Base-by-base conservation (phyloP, 371 early-diverging fungal species). In the Zychaea mexicana region DNA sequence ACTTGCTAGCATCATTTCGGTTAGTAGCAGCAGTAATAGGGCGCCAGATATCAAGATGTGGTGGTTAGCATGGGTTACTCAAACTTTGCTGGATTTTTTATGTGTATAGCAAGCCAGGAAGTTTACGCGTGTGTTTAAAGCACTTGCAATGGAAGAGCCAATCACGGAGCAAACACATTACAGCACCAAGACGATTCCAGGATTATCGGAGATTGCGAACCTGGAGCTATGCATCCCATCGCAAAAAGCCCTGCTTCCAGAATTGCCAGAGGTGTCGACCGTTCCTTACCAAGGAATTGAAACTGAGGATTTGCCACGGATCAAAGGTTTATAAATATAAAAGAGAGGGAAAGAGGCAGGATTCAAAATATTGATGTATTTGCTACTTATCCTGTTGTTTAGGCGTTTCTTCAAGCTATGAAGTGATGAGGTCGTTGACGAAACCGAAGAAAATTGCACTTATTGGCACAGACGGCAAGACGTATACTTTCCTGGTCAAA, bases 401-500 rank as follows among this genome's bases (percentile, higher is more conserved):
- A 81, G 90, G 83, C 1, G 92, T 98, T 65, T 67, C 82, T 1
- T 87, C 94, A 54, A 85, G 89, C 47, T 77, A 97, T 13, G 84
- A 87, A 30, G 85, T 98, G 13, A 97, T 98, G 95, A 72, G 74
- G 5, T 96, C 97, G 10, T 72, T 99, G 10, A 96, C 96, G 69
- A 81, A 82, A 46, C 99, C 99, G 1, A 95, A 95, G 57, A 92
- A 90, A 65, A 87, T 99, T 30, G 81, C 86, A 0, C 69, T 98
- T 2, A 57, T 87, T 0, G 99, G 97, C 0, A 87, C 85, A 56
- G 93, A 99, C 79, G 98, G 98, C 0, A 71, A 75, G 10, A 69
- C 66, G 8, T 98, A 98, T 74, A 78, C 82, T 10, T 98, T 97
- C 58, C 70, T 99, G 57, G 94, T 97, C 73, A 99, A 99, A 74